These are phyloP conservation scores for Ophiostoma sp. DNA, from an alignment of 2,329 filamentous ascomycete species.

Conservation along the genomic window DNA sequence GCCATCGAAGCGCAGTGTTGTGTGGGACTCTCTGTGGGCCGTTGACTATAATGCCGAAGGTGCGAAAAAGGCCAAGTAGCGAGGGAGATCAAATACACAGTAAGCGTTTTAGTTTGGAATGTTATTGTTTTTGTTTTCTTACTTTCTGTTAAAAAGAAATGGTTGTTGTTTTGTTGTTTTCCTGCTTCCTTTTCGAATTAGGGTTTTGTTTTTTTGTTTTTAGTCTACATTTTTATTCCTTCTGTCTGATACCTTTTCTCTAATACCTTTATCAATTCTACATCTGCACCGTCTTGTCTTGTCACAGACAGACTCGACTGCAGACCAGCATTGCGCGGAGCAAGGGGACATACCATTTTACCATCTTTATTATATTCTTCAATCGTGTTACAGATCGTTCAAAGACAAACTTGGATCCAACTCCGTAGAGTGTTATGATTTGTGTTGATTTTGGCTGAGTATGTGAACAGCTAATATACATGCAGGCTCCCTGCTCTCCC, in stretches of 20 bases:
- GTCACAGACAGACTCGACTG: background rate
- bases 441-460: background rate
- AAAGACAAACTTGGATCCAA: background rate
- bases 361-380: background rate
- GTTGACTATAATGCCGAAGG: conserved; percentile 56
- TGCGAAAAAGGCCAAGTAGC: conserved; percentile 26
- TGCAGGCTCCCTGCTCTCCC: too few species aligned
- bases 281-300: background rate
- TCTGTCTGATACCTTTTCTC: conserved; percentile 25
- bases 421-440: too few species aligned
- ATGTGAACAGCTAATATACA: conserved; percentile 11
- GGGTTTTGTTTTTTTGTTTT: background rate
- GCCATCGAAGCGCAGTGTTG: conserved; percentile 52
- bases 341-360: background rate
- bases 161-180: background rate
- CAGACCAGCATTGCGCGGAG: conserved; percentile 10
- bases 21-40: conserved; percentile 65
- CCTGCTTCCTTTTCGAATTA: background rate
- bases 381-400: background rate
- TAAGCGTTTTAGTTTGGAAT: background rate
- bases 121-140: background rate
- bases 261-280: conserved; percentile 17
- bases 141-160: background rate
- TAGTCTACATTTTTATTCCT: background rate
- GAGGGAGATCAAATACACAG: background rate